Conservation (phyloP, 1,284 basidiomycete species). For the Ustilago trichophora region DNA sequence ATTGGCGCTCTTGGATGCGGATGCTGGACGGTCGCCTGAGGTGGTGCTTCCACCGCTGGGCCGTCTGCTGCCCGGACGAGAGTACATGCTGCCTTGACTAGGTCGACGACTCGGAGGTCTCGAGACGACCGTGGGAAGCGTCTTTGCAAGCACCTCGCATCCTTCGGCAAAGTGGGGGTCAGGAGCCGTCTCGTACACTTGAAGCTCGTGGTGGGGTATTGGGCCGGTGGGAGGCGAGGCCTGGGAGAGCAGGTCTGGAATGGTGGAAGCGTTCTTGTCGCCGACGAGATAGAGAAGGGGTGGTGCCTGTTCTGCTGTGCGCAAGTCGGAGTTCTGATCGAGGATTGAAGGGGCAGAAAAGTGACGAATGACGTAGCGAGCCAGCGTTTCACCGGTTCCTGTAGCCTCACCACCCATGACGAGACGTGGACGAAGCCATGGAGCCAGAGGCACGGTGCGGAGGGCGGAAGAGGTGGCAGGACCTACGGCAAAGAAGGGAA, state of each 20-base stretch:
- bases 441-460: slow-evolving; percentile 31
- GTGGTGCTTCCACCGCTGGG: slow-evolving; percentile 28
- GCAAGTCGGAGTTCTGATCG: slow-evolving; percentile 13
- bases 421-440: slow-evolving; percentile 43
- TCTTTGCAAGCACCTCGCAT: slow-evolving; percentile 43
- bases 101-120: slow-evolving; percentile 34
- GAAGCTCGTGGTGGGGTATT: slow-evolving; percentile 46
- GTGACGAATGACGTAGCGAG: slow-evolving; percentile 51
- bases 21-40: slow-evolving; percentile 10
- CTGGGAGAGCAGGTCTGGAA: slow-evolving; percentile 48
- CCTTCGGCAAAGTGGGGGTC: slow-evolving; percentile 48
- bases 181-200: slow-evolving; percentile 58
- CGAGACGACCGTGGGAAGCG: slow-evolving; percentile 41
- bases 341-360: slow-evolving; percentile 29
- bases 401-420: slow-evolving; percentile 58
- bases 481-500: slow-evolving; percentile 63
- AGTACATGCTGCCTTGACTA: slow-evolving; percentile 29
- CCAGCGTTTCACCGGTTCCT: slow-evolving; percentile 57
- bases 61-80: slow-evolving; percentile 25
- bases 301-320: slow-evolving; percentile 8
- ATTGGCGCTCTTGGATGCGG: slow-evolving; percentile 5
- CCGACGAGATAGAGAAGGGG: slow-evolving; percentile 59
- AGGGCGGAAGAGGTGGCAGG: slow-evolving; percentile 57
- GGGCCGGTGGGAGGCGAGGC: slow-evolving; percentile 27
- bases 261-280: slow-evolving; percentile 55